These are phyloP conservation scores for Aspergillus hiratsukae DNA, from an alignment of 2,329 filamentous ascomycete species.

Conservation along the genomic window DNA sequence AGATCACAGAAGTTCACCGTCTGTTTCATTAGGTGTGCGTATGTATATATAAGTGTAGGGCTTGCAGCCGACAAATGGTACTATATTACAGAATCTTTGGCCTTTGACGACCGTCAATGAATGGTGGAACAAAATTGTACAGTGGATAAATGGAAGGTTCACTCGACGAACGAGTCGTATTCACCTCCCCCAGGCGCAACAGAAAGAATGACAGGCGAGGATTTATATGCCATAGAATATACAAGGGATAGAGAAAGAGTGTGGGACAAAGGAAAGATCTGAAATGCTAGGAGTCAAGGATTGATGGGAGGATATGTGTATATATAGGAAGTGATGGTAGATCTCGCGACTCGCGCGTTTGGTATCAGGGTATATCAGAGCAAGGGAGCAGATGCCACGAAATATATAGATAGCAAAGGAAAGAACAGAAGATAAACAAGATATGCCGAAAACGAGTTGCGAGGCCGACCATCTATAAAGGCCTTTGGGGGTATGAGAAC, in stretches of 20 bases:
- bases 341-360: conserved; percentile 30
- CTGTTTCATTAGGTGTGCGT: conserved; percentile 11
- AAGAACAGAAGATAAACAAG: conserved; percentile 18
- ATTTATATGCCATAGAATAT: conserved; percentile 6
- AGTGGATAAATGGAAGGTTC: not conserved
- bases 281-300: conserved; percentile 17
- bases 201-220: not conserved
- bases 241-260: conserved; percentile 10
- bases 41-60: conserved; percentile 21
- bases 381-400: conserved; percentile 11
- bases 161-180: not conserved
- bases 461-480: conserved; percentile 35
- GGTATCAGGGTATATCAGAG: conserved; percentile 23
- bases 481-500: conserved; percentile 38
- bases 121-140: conserved; percentile 15
- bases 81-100: conserved; percentile 33
- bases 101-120: conserved; percentile 21
- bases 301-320: conserved; percentile 17
- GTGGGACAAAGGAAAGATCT: conserved; percentile 12
- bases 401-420: conserved; percentile 8
- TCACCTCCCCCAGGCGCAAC: not conserved
- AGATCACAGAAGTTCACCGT: conserved; percentile 2
- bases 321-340: conserved; percentile 22
- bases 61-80: conserved; percentile 8
- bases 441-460: conserved; percentile 26